Percentiles rank a stretch among this genome's conserved stretches.
Conservation (phyloP, 352 stramenopile species). For the Globisporangium alternatum region DNA sequence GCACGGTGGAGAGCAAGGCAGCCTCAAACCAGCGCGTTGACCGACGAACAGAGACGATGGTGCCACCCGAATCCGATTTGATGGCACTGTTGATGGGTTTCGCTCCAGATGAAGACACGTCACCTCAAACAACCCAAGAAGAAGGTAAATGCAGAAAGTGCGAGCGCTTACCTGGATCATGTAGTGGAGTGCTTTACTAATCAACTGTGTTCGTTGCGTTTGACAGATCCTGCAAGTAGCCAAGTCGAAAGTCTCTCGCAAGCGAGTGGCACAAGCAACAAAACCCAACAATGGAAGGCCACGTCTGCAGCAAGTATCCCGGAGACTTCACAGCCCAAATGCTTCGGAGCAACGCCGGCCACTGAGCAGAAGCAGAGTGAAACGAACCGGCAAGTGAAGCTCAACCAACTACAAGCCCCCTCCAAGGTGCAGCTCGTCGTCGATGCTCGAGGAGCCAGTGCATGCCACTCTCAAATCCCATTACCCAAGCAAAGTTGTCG, state of each 20-base stretch:
- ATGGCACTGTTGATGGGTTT: constrained; percentile 7
- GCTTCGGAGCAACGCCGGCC: neutral
- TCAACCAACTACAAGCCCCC: neutral
- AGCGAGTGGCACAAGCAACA: neutral
- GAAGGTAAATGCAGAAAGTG: neutral
- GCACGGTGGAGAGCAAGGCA: neutral
- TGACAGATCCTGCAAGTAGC: neutral
- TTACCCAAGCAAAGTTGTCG: neutral
- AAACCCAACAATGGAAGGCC: neutral
- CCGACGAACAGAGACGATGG: neutral
- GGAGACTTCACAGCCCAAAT: neutral
- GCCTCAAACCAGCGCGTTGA: neutral
- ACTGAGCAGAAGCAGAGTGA: neutral
- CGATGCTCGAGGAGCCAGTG: neutral
- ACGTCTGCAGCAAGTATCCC: neutral
- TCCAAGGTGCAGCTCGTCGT: neutral
- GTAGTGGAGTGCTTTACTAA: neutral
- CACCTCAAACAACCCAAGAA: constrained; percentile 16
- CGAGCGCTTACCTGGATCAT: neutral
- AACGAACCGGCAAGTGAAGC: neutral
- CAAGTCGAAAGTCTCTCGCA: neutral
- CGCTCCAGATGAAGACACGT: neutral
- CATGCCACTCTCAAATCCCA: neutral
- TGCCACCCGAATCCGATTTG: neutral
- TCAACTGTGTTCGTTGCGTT: neutral